These are phyloP conservation scores for Nicotiana otophora DNA, from an alignment of 257 asterid species.

Conservation along the genomic window DNA sequence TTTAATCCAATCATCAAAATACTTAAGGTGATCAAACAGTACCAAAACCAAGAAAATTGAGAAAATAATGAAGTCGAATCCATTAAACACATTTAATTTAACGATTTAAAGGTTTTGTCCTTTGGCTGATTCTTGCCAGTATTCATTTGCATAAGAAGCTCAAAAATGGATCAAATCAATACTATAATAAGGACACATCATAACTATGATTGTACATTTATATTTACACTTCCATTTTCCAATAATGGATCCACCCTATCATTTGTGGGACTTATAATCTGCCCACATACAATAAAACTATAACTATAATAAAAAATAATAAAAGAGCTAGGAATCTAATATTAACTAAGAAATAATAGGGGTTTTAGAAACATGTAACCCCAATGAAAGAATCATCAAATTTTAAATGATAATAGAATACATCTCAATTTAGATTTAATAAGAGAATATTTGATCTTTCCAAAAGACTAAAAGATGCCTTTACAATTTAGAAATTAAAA, in stretches of 20 bases:
- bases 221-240: not conserved
- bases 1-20: no score
- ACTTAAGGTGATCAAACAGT: no score
- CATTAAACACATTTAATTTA: no score
- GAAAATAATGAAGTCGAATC: no score
- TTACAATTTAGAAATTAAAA: not conserved
- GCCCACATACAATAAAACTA: not conserved
- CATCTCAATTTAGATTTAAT: not conserved
- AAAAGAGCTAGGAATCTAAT: not conserved
- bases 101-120: not conserved
- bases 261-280: not conserved
- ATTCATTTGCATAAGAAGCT: not conserved
- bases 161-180: not conserved
- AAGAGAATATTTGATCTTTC: not conserved
- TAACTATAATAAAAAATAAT: no score
- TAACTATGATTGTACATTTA: not conserved
- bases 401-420: no score
- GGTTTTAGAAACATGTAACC: not conserved
- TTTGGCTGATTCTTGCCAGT: not conserved
- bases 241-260: not conserved
- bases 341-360: not conserved
- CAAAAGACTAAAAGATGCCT: not conserved
- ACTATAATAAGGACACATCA: not conserved
- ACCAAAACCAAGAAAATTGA: no score
- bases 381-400: not conserved